Percentiles rank a stretch among this genome's conserved stretches.
Evolutionary conservation across 495 filamentous ascomycete species (phyloP).

Genomic region (Xylaria curta): DNA sequence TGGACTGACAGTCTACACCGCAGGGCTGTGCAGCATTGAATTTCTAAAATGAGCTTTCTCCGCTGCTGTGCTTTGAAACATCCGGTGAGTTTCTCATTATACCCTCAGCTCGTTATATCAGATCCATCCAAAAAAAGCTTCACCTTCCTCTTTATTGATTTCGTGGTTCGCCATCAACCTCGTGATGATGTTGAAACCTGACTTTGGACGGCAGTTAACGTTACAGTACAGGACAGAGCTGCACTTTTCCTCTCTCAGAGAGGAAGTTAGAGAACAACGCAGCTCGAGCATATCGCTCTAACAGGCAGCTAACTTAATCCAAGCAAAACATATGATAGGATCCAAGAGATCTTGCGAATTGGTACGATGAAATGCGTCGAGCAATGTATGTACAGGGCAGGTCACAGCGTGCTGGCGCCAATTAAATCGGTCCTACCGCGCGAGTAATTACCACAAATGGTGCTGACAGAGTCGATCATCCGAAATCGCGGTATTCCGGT

Average conservation of each 20-base stretch:
- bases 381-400: conserved; percentile 7
- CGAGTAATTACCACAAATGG: conserved; percentile 8
- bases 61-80: not conserved
- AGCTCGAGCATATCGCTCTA: conserved; percentile 10
- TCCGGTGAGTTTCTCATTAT: not conserved
- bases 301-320: not conserved
- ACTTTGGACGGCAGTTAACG: not conserved
- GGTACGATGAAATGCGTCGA: not conserved
- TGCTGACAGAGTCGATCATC: not conserved
- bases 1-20: not conserved
- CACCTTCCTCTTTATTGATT: conserved; percentile 6
- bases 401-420: conserved; percentile 5
- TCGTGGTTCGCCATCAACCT: not conserved
- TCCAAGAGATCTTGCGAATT: not conserved
- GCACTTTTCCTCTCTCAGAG: not conserved
- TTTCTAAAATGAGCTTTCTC: conserved; percentile 9
- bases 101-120: not conserved
- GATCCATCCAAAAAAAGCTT: not conserved
- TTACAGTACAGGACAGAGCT: conserved; percentile 4
- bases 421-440: conserved; percentile 21
- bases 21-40: conserved; percentile 13
- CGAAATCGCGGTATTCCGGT: not conserved
- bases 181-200: not conserved
- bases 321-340: not conserved
- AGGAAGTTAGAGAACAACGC: not conserved